Percentiles rank a stretch among this genome's conserved stretches.
Evolutionary conservation across 768 basidiomycete genomes (phyloP).

Genomic region (Xerocomus brunneocitrinus): DNA sequence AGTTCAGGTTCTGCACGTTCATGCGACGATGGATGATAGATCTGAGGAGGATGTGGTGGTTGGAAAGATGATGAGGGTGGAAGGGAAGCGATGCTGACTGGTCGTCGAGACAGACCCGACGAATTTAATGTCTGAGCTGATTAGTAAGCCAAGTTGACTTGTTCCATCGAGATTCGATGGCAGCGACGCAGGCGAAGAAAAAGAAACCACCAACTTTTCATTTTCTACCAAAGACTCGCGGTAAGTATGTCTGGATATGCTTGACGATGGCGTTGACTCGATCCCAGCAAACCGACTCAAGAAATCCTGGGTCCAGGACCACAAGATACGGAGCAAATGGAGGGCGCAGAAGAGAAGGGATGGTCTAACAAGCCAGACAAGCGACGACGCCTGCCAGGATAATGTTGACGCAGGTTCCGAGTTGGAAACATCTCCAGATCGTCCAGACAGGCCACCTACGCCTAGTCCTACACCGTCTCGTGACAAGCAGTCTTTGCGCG

Average conservation of each 20-base stretch:
- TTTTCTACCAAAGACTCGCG: slow-evolving; percentile 59
- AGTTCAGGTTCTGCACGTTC: slow-evolving; percentile 90
- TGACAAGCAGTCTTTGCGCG: slow-evolving; percentile 42
- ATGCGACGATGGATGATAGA: slow-evolving; percentile 64
- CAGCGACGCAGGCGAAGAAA: slow-evolving; percentile 11
- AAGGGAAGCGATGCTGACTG: slow-evolving; percentile 13
- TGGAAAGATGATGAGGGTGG: slow-evolving; percentile 30
- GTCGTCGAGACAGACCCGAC: slow-evolving; percentile 7
- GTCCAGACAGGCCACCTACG: background rate
- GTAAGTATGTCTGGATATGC: slow-evolving; percentile 34
- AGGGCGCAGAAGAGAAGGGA: slow-evolving; percentile 60
- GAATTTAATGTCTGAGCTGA: slow-evolving; percentile 23
- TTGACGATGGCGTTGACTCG: slow-evolving; percentile 1
- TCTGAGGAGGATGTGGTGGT: slow-evolving; percentile 47
- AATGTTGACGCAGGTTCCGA: background rate
- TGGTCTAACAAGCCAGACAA: slow-evolving; percentile 24
- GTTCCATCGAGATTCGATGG: slow-evolving; percentile 5
- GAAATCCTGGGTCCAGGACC: slow-evolving; percentile 70
- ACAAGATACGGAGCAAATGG: slow-evolving; percentile 78
- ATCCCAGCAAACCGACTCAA: slow-evolving; percentile 73
- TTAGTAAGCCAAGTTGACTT: slow-evolving; percentile 20
- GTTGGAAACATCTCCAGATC: background rate
- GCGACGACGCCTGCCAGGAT: background rate
- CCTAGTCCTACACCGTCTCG: slow-evolving; percentile 4
- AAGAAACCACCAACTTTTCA: slow-evolving; percentile 69